Evolutionary conservation across 2,329 filamentous ascomycete species (phyloP).

Genomic region (Byssochlamys sp.): DNA sequence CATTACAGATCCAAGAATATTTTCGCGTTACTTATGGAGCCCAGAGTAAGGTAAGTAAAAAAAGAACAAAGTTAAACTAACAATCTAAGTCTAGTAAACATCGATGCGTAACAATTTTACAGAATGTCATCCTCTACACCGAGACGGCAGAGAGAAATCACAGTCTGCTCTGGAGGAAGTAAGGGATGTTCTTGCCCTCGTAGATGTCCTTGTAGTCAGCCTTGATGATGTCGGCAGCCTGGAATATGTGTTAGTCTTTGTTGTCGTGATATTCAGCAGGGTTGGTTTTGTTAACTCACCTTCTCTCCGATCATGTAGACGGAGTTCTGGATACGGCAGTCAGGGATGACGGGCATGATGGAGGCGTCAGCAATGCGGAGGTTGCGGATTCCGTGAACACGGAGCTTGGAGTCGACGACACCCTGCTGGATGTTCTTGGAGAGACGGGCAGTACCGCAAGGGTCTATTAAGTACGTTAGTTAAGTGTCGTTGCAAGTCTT

Average conservation of each 20-base stretch:
- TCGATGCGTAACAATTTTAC: too few species aligned
- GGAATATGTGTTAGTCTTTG: not conserved
- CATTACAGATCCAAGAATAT: too few species aligned
- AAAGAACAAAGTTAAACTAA: too few species aligned
- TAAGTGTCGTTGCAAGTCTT: not conserved
- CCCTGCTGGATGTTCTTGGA: constrained; percentile 44
- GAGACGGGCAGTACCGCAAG: constrained; percentile 48
- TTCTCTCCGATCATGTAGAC: constrained; percentile 55
- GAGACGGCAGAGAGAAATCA: not conserved
- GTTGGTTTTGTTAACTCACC: constrained; percentile 8
- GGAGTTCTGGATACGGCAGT: constrained; percentile 51
- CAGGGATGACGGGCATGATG: constrained; percentile 45
- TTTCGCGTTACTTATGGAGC: too few species aligned
- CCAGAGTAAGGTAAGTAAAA: too few species aligned
- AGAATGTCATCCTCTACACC: too few species aligned
- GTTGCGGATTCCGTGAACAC: constrained; percentile 45
- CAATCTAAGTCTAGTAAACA: too few species aligned
- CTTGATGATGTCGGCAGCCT: constrained; percentile 39
- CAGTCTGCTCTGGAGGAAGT: not conserved
- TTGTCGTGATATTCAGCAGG: not conserved
- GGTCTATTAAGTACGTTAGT: constrained; percentile 22
- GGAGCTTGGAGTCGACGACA: constrained; percentile 43
- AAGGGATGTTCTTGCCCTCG: not conserved
- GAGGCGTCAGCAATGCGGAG: constrained; percentile 50
- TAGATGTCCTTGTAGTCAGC: constrained; percentile 25